Conservation (phyloP, 2,329 filamentous ascomycete genomes). For the Ceratocystis papillata region DNA sequence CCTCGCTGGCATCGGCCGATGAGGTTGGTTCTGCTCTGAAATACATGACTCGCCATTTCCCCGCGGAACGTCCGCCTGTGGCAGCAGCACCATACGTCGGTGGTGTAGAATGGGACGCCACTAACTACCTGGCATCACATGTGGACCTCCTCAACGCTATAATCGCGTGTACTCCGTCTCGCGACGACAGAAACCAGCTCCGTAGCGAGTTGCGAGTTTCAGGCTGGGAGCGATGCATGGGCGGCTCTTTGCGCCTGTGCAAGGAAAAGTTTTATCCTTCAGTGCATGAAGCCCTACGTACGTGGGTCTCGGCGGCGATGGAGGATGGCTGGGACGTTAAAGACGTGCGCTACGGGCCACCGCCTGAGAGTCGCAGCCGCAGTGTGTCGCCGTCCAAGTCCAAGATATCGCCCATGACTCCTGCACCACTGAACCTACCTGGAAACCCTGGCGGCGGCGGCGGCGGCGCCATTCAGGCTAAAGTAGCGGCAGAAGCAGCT, state of each 20-base stretch:
- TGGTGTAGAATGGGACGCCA: conserved; percentile 97
- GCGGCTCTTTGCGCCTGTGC: conserved; percentile 72
- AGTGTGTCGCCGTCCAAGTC: conserved; percentile 24
- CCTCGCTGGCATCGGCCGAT: conserved; percentile 32
- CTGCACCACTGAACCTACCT: conserved; percentile 14
- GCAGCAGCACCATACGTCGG: conserved; percentile 92
- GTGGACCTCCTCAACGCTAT: conserved; percentile 88
- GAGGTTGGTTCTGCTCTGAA: conserved; percentile 33
- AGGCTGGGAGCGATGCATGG: conserved; percentile 85
- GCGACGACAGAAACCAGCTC: conserved; percentile 60
- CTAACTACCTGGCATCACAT: conserved; percentile 87
- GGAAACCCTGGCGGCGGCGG: not conserved
- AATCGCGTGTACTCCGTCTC: conserved; percentile 64
- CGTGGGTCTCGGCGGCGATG: conserved; percentile 77
- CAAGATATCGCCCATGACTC: conserved; percentile 17
- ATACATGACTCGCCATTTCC: conserved; percentile 65
- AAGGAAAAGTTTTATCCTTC: conserved; percentile 96
- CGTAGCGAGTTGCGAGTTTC: conserved; percentile 69
- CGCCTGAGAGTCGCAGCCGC: conserved; percentile 30
- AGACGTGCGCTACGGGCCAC: conserved; percentile 65
- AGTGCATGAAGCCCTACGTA: conserved; percentile 77
- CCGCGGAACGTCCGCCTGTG: conserved; percentile 74
- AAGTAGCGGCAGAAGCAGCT: conserved; percentile 9
- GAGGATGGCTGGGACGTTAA: conserved; percentile 82
- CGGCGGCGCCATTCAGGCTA: not conserved